phyloP scores from a whole-genome alignment of 2,329 filamentous ascomycete genomes.

The Phoma sp. region DNA sequence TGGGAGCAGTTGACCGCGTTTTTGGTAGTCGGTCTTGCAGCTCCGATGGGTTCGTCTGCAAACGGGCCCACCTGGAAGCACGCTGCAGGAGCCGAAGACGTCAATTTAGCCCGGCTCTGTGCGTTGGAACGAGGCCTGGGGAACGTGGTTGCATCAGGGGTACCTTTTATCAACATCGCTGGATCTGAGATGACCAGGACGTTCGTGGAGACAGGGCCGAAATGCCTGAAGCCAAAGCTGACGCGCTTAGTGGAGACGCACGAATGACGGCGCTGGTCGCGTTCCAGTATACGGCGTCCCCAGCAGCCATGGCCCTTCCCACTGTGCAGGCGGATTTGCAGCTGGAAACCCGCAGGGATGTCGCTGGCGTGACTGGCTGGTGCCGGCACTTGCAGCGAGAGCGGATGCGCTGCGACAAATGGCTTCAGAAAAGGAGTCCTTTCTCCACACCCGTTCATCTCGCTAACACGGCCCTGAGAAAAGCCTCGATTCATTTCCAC shows the following conservation, averaged over 20 bases:
- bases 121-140: conserved; percentile 41
- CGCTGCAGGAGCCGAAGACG: conserved; percentile 29
- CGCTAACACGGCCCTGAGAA: conserved; percentile 39
- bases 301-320: conserved; percentile 4
- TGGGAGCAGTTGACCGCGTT: conserved; percentile 3
- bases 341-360: conserved; percentile 29
- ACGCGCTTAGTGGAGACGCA: conserved; percentile 26
- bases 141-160: conserved; percentile 35
- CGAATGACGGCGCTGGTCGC: conserved; percentile 8
- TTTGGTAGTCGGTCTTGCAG: conserved; percentile 14
- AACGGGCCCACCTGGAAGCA: conserved; percentile 27
- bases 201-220: conserved; percentile 35
- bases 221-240: conserved; percentile 31
- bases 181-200: conserved; percentile 37
- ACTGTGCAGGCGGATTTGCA: conserved; percentile 10
- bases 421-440: conserved; percentile 30
- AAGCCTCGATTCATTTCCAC: conserved; percentile 38
- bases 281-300: conserved; percentile 11
- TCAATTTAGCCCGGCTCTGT: conserved; percentile 41
- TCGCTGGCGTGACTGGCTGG: conserved; percentile 26
- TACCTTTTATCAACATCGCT: conserved; percentile 17
- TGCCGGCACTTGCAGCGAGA: conserved; percentile 42
- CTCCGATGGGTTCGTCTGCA: conserved; percentile 22
- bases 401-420: conserved; percentile 26
- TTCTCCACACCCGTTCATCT: conserved; percentile 50